phyloP scores from a whole-genome alignment of 75 land plant species.

The Picea glauca region DNA sequence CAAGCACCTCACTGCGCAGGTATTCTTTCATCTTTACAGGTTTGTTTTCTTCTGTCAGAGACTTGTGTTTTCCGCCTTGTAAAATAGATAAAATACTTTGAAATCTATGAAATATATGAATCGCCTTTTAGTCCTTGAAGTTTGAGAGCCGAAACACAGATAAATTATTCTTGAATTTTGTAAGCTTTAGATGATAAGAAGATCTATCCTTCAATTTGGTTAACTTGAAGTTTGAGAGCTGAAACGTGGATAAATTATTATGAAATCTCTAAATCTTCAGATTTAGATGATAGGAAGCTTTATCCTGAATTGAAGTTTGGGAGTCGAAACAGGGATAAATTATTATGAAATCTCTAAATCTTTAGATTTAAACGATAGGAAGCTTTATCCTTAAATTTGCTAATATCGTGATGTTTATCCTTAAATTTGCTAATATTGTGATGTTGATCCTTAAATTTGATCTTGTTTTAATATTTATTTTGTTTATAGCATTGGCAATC shows the following conservation, averaged over 20 bases:
- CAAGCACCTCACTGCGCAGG: conserved; percentile 73
- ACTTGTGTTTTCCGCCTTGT: not conserved
- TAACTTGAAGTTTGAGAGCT: no score
- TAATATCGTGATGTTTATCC: not conserved
- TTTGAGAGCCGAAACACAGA: no score
- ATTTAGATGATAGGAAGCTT: not conserved
- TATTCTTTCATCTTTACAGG: conserved; percentile 10
- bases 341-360: not conserved
- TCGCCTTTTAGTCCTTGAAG: no score
- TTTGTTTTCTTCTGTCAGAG: not conserved
- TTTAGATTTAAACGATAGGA: not conserved
- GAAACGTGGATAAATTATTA: not conserved
- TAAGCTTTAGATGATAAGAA: no score
- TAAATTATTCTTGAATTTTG: no score
- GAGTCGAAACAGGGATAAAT: no score
- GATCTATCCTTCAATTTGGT: no score
- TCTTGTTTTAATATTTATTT: not conserved
- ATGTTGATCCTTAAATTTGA: not conserved
- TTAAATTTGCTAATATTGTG: no score
- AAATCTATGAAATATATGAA: no score
- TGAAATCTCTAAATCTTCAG: not conserved
- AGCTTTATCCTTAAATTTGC: not conserved
- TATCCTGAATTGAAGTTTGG: no score
- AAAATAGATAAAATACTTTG: not conserved
- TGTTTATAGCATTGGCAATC: not conserved